phyloP scores from a whole-genome alignment of 2,329 filamentous ascomycete species.

The Escovopsis sp. region DNA sequence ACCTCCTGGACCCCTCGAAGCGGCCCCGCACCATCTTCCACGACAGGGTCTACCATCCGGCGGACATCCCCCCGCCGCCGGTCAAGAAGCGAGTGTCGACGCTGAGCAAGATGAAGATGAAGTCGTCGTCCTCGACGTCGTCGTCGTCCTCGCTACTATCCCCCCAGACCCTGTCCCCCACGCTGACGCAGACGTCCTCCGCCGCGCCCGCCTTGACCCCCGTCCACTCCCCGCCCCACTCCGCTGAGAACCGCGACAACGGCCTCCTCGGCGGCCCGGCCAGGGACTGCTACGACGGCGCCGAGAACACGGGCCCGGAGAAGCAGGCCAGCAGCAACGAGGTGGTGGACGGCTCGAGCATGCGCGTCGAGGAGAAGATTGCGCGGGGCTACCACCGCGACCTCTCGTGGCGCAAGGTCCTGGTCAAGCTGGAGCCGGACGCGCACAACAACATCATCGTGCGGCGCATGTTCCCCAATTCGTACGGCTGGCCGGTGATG shows the following conservation, averaged over 20 bases:
- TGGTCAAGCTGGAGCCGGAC: conserved; percentile 89
- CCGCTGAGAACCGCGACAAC: conserved; percentile 25
- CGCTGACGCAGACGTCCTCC: too few species aligned
- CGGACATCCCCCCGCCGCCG: conserved; percentile 77
- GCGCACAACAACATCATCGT: conserved; percentile 98
- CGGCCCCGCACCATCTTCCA: conserved; percentile 89
- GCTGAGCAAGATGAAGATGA: conserved; percentile 18
- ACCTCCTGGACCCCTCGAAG: conserved; percentile 67
- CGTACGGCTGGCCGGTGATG: conserved; percentile 92
- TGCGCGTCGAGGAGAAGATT: conserved; percentile 96
- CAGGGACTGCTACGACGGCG: conserved; percentile 37
- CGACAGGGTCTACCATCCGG: conserved; percentile 85
- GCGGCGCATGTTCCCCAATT: conserved; percentile 89
- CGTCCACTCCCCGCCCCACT: conserved; percentile 20
- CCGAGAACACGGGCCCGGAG: conserved; percentile 29
- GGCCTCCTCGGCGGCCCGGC: conserved; percentile 22
- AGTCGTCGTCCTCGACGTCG: conserved; percentile 11
- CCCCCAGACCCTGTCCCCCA: too few species aligned
- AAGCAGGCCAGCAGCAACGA: conserved; percentile 18
- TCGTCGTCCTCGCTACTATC: conserved; percentile 10
- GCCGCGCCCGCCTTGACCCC: too few species aligned
- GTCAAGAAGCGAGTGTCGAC: conserved; percentile 37
- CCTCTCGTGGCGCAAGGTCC: conserved; percentile 88
- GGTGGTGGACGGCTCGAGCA: conserved; percentile 44
- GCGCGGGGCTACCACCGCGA: conserved; percentile 87